Evolutionary conservation across 208 protist genomes (phyloP), one percentile per base, ranked within the genome.

Genomic region (Crithidia acanthocephali): DNA sequence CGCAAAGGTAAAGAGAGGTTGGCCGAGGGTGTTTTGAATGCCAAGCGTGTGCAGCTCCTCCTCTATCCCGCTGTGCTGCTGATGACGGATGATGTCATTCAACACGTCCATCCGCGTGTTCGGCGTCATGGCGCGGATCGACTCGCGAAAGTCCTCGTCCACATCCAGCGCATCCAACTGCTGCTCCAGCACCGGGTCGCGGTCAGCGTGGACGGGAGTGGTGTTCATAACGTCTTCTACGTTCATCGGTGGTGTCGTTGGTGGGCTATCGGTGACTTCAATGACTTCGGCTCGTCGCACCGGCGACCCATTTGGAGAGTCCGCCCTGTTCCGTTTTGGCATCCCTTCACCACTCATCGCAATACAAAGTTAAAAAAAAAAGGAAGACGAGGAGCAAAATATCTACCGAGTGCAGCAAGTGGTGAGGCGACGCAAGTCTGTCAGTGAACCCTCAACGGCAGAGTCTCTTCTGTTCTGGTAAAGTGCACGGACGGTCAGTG

Each of bases 81-180:
- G 75, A 47, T 63, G 75, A 9, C 86, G 84, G 25, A 91, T 78
- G 58, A 95, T 92, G 72, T 95, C 90, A 44, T 91, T 91, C 25
- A 95, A 56, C 15, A 95, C 76, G 10, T 95, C 90, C 1, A 68
- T 76, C 18, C 74, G 86, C 15, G 90, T 90, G 58, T 84, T 82
- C 20, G 90, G 86, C 1, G 86, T 81, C 90, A 95, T 91, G 72
- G 82, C 69, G 20, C 84, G 83, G 27, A 95, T 79, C 2, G 81
- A 89, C 9, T 73, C 85, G 51, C 83, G 86, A 44, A 95, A 85
- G 55, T 90, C 85, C 25, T 92, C 83, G 44, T 91, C 85, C 1
- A 95, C 23, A 5, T 72, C 74, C 9, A 92, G 71, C 2, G 47
- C 60, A 11, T 83, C 75, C 45, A 94, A 59, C 64, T 91, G 74